Conservation (phyloP, 2,329 filamentous ascomycete species). For the Alternaria triticimaculans region DNA sequence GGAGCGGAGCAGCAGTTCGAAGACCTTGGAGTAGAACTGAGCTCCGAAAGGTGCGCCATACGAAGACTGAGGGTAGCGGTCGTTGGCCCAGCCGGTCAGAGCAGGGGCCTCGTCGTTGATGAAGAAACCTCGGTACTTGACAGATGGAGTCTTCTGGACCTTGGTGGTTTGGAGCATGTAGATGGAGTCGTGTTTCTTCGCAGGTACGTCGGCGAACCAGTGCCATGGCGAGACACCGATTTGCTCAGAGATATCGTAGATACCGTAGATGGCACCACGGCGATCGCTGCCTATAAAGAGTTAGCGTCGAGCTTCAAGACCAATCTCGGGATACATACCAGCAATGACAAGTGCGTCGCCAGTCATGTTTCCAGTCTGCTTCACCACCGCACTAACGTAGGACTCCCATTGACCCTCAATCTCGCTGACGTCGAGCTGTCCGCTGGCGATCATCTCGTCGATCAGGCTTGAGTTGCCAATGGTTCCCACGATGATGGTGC, state of each 20-base stretch:
- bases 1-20: slow-evolving; percentile 73
- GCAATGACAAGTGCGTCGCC: slow-evolving; percentile 69
- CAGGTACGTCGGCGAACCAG: slow-evolving; percentile 70
- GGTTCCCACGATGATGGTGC: slow-evolving; percentile 71
- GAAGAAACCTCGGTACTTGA: slow-evolving; percentile 74
- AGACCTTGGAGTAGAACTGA: slow-evolving; percentile 73
- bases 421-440: slow-evolving; percentile 63
- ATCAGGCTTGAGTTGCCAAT: slow-evolving; percentile 70
- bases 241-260: slow-evolving; percentile 75
- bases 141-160: slow-evolving; percentile 64
- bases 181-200: slow-evolving; percentile 59
- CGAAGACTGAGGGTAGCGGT: slow-evolving; percentile 57
- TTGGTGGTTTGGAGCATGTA: slow-evolving; percentile 63
- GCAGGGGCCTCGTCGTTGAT: slow-evolving; percentile 74
- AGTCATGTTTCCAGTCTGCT: slow-evolving; percentile 63
- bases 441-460: slow-evolving; percentile 61
- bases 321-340: slow-evolving; percentile 43
- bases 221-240: slow-evolving; percentile 76
- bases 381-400: slow-evolving; percentile 66
- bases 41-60: slow-evolving; percentile 57
- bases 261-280: slow-evolving; percentile 71
- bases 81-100: slow-evolving; percentile 69
- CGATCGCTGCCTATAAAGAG: slow-evolving; percentile 60
- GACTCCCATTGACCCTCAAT: slow-evolving; percentile 73
- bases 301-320: slow-evolving; percentile 9